Evolutionary conservation across 179 eudicot species (phyloP).

Genomic region (Beta lomatogona): DNA sequence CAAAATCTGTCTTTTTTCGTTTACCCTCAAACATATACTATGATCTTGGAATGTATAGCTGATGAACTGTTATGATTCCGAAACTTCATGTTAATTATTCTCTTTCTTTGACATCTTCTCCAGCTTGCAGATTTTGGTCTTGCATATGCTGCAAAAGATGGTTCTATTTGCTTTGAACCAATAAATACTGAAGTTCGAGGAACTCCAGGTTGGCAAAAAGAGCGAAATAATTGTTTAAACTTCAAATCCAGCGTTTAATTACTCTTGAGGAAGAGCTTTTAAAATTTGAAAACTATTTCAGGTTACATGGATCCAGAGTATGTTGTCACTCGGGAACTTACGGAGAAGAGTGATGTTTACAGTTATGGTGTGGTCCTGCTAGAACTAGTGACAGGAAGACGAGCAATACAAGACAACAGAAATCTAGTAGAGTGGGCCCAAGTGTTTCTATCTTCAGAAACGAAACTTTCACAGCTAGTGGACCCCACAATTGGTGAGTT

Average conservation of each 20-base stretch:
- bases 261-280: neutral
- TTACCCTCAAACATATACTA: neutral
- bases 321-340: conserved; percentile 73
- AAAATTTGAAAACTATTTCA: conserved; percentile 28
- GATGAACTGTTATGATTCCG: neutral
- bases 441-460: conserved; percentile 49
- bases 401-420: conserved; percentile 75
- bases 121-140: conserved; percentile 99
- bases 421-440: conserved; percentile 90
- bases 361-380: conserved; percentile 88
- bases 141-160: conserved; percentile 86
- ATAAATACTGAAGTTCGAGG: conserved; percentile 90
- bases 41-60: neutral
- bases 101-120: conserved; percentile 19
- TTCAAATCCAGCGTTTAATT: neutral
- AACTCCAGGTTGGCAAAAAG: conserved; percentile 71
- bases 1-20: neutral
- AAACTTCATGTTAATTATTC: neutral
- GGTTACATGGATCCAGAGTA: conserved; percentile 99
- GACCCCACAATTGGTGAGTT: conserved; percentile 72
- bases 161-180: conserved; percentile 87
- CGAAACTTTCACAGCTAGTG: conserved; percentile 64
- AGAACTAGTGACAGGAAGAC: conserved; percentile 75
- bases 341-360: conserved; percentile 93
- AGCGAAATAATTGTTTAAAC: neutral